phyloP scores from a whole-genome alignment of 75 land plant species.

The Pinus taeda region DNA sequence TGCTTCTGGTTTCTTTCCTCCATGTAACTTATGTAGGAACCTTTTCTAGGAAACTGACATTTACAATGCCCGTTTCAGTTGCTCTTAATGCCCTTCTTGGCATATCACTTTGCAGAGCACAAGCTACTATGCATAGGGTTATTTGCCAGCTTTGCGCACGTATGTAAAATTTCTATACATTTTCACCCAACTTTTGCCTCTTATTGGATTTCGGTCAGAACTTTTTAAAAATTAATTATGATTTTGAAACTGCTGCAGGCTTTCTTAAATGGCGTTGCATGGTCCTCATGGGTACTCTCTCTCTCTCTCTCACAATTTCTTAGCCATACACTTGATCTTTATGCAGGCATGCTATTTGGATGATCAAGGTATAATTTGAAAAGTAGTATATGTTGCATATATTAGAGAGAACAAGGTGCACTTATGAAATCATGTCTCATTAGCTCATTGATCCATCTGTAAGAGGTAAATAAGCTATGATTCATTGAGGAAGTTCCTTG shows the following conservation, averaged over 20 bases:
- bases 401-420: background rate
- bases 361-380: background rate
- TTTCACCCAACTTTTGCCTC: background rate
- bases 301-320: background rate
- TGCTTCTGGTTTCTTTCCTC: background rate
- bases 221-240: background rate
- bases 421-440: background rate
- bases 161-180: slow-evolving; percentile 14
- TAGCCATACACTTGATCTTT: background rate
- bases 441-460: background rate
- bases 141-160: slow-evolving; percentile 42
- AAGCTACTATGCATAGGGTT: slow-evolving; percentile 58
- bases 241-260: slow-evolving; percentile 25
- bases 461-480: background rate
- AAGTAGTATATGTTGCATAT: background rate
- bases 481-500: no score
- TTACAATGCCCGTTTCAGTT: slow-evolving; percentile 31
- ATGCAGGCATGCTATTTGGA: background rate
- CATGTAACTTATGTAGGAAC: background rate
- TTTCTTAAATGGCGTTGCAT: slow-evolving; percentile 39
- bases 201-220: background rate
- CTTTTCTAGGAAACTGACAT: background rate
- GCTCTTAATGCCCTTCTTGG: slow-evolving; percentile 59
- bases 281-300: slow-evolving; percentile 45
- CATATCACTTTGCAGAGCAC: slow-evolving; percentile 39